These are phyloP conservation scores for Apiospora saccharicola DNA, from an alignment of 2,329 filamentous ascomycete genomes.

Conservation along the genomic window DNA sequence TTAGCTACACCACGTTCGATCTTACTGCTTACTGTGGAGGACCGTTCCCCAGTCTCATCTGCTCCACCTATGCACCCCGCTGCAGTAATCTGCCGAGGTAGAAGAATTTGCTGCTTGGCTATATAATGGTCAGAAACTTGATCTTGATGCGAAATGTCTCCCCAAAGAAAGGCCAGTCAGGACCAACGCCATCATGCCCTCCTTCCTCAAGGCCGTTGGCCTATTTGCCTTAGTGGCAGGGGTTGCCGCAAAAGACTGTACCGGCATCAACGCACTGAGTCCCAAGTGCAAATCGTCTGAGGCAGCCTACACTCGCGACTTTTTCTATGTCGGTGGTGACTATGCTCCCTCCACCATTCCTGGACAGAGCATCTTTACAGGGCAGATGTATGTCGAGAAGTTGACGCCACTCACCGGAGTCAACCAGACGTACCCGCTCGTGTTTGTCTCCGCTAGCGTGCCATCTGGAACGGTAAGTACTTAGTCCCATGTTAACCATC, in stretches of 20 bases:
- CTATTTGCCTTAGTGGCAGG: neutral
- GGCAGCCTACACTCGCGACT: conserved; percentile 23
- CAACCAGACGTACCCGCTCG: conserved; percentile 24
- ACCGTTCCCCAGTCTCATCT: neutral
- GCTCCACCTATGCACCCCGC: neutral
- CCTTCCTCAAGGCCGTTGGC: neutral
- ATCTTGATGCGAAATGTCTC: neutral
- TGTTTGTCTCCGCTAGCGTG: conserved; percentile 24
- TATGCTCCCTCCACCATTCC: conserved; percentile 22
- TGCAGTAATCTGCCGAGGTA: neutral
- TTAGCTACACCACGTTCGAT: neutral
- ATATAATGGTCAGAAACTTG: neutral
- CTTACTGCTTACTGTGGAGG: neutral
- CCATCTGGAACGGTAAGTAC: conserved; percentile 25
- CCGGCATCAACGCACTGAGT: conserved; percentile 29
- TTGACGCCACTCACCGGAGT: conserved; percentile 24
- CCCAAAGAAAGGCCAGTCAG: neutral
- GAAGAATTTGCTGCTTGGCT: neutral
- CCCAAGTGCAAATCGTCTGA: conserved; percentile 33
- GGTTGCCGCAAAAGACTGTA: conserved; percentile 24
- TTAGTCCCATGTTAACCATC: no score
- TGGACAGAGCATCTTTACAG: conserved; percentile 15
- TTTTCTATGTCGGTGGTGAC: conserved; percentile 26
- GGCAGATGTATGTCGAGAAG: conserved; percentile 28
- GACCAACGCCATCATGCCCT: neutral